Evolutionary conservation across 1,284 basidiomycete genomes (phyloP), one percentile per base, ranked within the genome.

Genomic region (Entoloma clypeatum): DNA sequence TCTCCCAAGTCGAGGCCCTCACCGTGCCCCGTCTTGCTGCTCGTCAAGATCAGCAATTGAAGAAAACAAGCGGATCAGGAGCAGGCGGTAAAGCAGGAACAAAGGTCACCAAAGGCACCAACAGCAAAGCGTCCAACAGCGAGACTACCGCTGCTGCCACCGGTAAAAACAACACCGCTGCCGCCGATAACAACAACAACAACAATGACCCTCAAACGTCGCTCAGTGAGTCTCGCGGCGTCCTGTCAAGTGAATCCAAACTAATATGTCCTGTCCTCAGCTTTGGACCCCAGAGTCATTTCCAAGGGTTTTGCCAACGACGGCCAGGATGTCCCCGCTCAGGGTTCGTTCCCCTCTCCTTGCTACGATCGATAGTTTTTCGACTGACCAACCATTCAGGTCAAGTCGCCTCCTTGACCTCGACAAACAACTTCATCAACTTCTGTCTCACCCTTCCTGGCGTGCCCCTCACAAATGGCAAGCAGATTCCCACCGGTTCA

Each of bases 401-500:
- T 43, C 77, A 80, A 58, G 73, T 77, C 39, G 56, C 76, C 4
- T 81, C 79, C 8, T 57, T 75, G 39, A 83, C 81, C 11, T 79
- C 76, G 30, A 66, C 64, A 28, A 84, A 86, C 68, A 85, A 86
- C 65, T 86, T 80, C 63, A 82, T 84, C 68, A 81, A 83, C 68
- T 81, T 77, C 63, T 82, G 77, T 55, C 54, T 70, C 25, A 75
- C 69, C 17, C 61, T 67, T 18, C 65, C 69, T 26, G 65, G 74
- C 48, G 64, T 74, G 36, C 74, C 75, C 25, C 68, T 82, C 50
- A 81, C 76, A 21, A 72, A 80, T 54, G 77, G 79, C 39, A 62
- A 74, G 57, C 77, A 79, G 60, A 67, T 81, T 58, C 59, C 63
- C 41, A 64, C 67, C 17, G 81, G 79, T 36, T 83, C 79, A 37